Base-by-base conservation (phyloP, 2,329 filamentous ascomycete species). In the Clarireedia paspali region DNA sequence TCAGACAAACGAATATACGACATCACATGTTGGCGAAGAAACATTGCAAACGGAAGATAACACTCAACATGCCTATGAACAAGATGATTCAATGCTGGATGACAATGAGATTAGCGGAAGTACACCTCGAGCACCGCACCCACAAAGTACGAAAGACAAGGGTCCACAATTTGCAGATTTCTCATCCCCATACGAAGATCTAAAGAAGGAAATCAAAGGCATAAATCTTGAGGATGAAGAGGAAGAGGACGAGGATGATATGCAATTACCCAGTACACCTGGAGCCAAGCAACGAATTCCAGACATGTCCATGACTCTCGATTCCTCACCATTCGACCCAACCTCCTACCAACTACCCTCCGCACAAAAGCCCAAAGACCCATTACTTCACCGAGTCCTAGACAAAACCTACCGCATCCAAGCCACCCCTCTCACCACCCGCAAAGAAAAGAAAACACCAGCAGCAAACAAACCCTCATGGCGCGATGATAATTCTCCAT, bases 401-500 rank as follows among this genome's bases (percentile, higher is more conserved):
- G 91, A 97, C 75, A 96, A 95, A 73, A 96, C 88, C 57, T 99
- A 95, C 74, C 89, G 92, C 34, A 79, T 99, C 24, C 89, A 95
- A 71, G 90, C 92, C 5, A 99, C 94, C 9, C 94, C 94, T 0
- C 85, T 94, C 63, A 86, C 77, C 9, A 60, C 62, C 5, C 40
- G 42, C 7, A 53, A 56, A 47, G 49, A 57, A 10, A 57, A 53
- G 42, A 53, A 48, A 48, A 67, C 61, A 3, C 64, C 67, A 6
- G 60, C 67, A 6, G 60, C 58, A 15, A 64, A 64, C 15, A 68
- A 70, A 49, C 64, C 66, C 24, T 68, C 66, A 23, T 68, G 67
- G 66, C 59, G 62, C 40, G 66, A 68, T 39, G 55, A 61, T 14
- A 54, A 57, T 9, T 70, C 68, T 14, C 68, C 68, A 15, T 79